These are phyloP conservation scores for Penicillium occitanis DNA, from an alignment of 2,329 filamentous ascomycete genomes.

Conservation along the genomic window DNA sequence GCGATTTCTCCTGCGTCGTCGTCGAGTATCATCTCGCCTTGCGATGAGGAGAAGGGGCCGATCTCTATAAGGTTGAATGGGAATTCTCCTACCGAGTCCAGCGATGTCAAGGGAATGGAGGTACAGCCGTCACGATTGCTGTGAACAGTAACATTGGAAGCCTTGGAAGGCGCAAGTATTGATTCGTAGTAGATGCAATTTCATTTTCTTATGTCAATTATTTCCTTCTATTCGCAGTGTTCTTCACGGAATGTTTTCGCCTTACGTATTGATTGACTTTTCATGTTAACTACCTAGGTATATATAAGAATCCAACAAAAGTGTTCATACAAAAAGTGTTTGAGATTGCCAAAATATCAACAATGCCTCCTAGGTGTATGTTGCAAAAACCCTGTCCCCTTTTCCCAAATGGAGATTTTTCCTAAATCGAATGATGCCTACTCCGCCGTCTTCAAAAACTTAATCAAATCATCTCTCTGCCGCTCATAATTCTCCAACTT, in stretches of 20 bases:
- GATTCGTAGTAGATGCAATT: background rate
- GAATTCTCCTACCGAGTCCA: background rate
- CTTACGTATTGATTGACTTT: background rate
- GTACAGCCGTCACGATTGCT: background rate
- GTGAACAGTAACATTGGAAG: background rate
- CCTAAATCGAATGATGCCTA: background rate
- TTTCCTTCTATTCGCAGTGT: background rate
- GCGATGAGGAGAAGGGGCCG: background rate
- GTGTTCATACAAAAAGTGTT: background rate
- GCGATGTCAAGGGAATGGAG: background rate
- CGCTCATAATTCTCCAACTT: slow-evolving; percentile 73
- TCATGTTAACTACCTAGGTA: background rate
- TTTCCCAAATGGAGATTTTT: background rate
- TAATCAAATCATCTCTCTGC: slow-evolving; percentile 71
- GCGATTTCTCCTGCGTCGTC: background rate
- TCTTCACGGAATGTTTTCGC: background rate
- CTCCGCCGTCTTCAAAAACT: slow-evolving; percentile 53
- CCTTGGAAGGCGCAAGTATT: background rate
- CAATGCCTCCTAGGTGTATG: background rate
- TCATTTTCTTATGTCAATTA: background rate
- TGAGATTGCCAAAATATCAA: background rate
- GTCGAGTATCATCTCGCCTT: background rate
- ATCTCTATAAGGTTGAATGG: background rate
- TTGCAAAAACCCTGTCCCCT: background rate
- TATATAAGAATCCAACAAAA: background rate